Conservation (phyloP, 208 protist species). For the Spongospora subterranea region DNA sequence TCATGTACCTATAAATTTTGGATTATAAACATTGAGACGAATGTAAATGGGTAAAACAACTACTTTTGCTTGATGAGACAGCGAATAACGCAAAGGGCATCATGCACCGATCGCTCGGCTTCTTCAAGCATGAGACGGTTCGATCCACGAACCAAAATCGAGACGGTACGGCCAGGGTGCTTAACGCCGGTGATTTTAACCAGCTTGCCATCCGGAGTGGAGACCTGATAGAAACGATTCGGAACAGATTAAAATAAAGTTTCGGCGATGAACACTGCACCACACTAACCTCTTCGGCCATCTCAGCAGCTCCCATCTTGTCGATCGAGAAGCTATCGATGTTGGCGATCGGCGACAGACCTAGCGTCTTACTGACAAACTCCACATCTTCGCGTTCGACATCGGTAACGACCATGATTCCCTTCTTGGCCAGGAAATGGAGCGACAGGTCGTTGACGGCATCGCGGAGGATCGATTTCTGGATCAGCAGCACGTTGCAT, state of each 20-base stretch:
- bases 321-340: conserved; percentile 93
- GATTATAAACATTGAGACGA: conserved; percentile 65
- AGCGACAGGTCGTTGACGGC: conserved; percentile 95
- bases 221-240: conserved; percentile 55
- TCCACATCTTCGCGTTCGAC: conserved; percentile 98
- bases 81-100: conserved; percentile 99
- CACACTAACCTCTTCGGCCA: conserved; percentile 86
- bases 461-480: conserved; percentile 98
- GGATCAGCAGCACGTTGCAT: conserved; percentile 98
- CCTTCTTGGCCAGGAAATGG: conserved; percentile 97
- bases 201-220: conserved; percentile 65
- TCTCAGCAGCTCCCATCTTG: conserved; percentile 92
- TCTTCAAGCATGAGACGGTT: conserved; percentile 95
- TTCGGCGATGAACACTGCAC: background rate
- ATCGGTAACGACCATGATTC: conserved; percentile 98
- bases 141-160: conserved; percentile 92
- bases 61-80: conserved; percentile 92
- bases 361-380: conserved; percentile 97
- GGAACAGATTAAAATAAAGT: conserved; percentile 39
- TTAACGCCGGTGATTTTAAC: conserved; percentile 89
- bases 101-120: conserved; percentile 96
- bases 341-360: conserved; percentile 93
- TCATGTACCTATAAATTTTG: conserved; percentile 71
- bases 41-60: conserved; percentile 78
- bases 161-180: conserved; percentile 88